Conservation (phyloP, 345 rosid genomes). For the Populus ilicifolia region DNA sequence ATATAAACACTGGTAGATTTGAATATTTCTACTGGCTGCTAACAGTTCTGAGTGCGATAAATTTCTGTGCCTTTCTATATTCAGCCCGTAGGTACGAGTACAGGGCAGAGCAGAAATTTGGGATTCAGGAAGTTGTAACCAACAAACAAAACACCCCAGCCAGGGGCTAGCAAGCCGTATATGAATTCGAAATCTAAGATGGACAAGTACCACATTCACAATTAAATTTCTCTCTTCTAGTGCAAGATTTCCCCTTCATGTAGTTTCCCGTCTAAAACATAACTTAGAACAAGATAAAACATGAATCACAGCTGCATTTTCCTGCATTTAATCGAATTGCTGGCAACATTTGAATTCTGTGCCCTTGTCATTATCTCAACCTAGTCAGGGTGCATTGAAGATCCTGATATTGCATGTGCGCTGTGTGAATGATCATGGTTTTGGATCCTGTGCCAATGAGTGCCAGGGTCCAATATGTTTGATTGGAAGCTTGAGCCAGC, state of each 20-base stretch:
- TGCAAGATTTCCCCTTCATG: neutral
- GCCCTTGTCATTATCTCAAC: neutral
- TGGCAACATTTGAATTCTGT: neutral
- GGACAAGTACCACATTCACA: neutral
- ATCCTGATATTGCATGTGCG: neutral
- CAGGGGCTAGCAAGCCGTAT: neutral
- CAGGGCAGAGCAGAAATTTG: conserved; percentile 38
- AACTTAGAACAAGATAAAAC: neutral
- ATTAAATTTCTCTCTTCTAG: neutral
- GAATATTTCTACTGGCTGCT: conserved; percentile 83
- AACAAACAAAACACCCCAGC: conserved; percentile 23
- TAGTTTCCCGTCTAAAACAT: neutral
- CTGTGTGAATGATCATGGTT: neutral
- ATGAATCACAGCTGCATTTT: neutral
- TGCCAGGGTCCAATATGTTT: no score
- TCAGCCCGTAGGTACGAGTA: conserved; percentile 62
- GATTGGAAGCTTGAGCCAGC: no score
- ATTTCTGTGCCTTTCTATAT: conserved; percentile 62
- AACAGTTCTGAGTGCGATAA: conserved; percentile 52
- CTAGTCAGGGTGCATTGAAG: neutral
- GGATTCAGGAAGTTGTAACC: conserved; percentile 18
- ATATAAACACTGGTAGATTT: conserved; percentile 72
- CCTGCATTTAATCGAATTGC: neutral
- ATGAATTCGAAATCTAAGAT: neutral
- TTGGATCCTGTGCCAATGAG: no score